Base-by-base conservation (phyloP, 129 eudicot species). In the Lactuca saligna region DNA sequence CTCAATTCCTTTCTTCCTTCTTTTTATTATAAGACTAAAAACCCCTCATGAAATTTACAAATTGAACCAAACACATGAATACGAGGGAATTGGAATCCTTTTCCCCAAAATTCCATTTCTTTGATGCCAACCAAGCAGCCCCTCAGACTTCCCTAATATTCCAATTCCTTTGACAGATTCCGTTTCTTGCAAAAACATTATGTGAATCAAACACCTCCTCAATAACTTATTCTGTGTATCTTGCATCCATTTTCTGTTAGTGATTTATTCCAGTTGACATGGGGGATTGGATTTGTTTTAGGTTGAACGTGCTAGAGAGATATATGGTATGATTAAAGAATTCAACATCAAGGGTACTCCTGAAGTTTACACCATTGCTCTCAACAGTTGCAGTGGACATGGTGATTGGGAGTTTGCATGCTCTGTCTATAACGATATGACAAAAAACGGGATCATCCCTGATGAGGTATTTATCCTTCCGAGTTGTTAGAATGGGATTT, bases 341-440 rank as follows among this genome's bases (percentile, higher is more conserved):
- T 94, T 77, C 66, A 75, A 89, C 55, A 94, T 94, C 81, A 82
- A 83, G 63, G 99, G 99, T 25, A 89, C 93, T 73, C 97, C 97
- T 61, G 99, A 94, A 79, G 85, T 94, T 75, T 94, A 94, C 83
- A 94, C 99, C 46, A 94, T 94, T 77, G 97, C 99, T 71, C 86
- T 89, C 17, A 87, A 85, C 65, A 81, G 99, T 81, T 87, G 99
- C 78, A 94, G 97, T 64, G 84, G 76, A 76, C 82, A 77, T 66
- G 96, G 96, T 65, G 96, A 94, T 63, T 94, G 99, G 99, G 91
- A 87, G 54, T 94, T 94, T 71, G 96, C 99, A 11, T 82, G 90
- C 74, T 75, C 79, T 33, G 83, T 94, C 48, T 94, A 79, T 77
- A 75, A 81, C 63, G 96, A 94, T 80, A 89, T 94, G 97, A 87